Conservation (phyloP, 2,329 filamentous ascomycete genomes). For the Hypoxylon sp. region DNA sequence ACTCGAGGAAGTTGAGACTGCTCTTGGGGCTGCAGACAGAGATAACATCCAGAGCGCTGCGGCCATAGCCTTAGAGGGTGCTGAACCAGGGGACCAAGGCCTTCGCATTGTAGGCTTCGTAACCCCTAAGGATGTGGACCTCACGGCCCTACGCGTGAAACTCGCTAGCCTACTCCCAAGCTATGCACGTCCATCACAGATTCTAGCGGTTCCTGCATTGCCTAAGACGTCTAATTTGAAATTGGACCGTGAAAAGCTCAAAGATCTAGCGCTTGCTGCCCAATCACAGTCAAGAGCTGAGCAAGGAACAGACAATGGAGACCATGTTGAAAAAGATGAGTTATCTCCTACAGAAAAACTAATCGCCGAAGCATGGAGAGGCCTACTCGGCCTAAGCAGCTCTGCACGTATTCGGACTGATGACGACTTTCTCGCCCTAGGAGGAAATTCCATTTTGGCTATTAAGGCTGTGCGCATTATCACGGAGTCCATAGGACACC, state of each 20-base stretch:
- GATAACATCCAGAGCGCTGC: slow-evolving; percentile 1
- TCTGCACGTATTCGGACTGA: not conserved
- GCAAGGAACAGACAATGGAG: not conserved
- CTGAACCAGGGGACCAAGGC: not conserved
- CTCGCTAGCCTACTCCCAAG: not conserved
- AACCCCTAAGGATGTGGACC: not conserved
- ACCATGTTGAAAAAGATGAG: not conserved
- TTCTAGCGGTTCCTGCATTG: not conserved
- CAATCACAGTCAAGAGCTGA: not conserved
- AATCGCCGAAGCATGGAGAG: not conserved
- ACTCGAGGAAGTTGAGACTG: not conserved
- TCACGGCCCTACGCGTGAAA: not conserved
- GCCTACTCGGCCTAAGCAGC: not conserved
- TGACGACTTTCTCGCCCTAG: not conserved
- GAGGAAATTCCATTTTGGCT: not conserved
- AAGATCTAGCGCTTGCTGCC: not conserved
- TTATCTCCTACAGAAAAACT: not conserved
- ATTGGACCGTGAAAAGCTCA: not conserved
- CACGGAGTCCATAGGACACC: not conserved
- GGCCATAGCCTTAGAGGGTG: not conserved
- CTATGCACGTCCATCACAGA: not conserved
- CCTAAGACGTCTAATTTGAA: not conserved
- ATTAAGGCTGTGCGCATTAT: not conserved
- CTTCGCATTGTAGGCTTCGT: not conserved
- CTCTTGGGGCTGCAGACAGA: not conserved